A percentile compares a stretch with the other conserved stretches of the same genome.
Conservation (phyloP, 257 asterid species). For the Solanum medicagineum region DNA sequence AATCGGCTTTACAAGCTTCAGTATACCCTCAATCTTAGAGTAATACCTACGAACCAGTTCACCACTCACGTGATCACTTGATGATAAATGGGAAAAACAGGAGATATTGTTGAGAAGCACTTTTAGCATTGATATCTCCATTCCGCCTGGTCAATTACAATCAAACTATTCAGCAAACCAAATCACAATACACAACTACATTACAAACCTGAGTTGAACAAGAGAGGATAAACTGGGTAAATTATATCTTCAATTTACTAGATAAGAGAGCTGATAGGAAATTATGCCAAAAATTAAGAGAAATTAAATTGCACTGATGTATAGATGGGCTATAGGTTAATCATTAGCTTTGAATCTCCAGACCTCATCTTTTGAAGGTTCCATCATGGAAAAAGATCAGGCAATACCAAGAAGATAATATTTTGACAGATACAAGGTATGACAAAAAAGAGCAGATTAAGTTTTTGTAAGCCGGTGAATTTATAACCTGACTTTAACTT, state of each 20-base stretch:
- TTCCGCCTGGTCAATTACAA: constrained; percentile 33
- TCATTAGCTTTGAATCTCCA: background rate
- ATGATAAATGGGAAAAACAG: constrained; percentile 37
- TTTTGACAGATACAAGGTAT: background rate
- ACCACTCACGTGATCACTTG: constrained; percentile 34
- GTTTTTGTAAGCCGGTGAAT: background rate
- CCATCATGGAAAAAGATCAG: background rate
- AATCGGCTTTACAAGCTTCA: constrained; percentile 50
- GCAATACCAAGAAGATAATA: background rate
- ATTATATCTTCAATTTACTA: background rate
- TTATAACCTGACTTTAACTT: background rate
- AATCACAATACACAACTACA: background rate
- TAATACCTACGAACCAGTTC: constrained; percentile 54
- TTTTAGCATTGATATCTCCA: constrained; percentile 61
- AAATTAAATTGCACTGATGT: background rate
- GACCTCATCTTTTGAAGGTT: background rate
- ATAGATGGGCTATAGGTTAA: background rate
- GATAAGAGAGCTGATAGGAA: background rate
- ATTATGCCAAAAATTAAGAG: background rate
- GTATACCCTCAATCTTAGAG: constrained; percentile 43
- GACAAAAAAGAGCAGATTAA: background rate
- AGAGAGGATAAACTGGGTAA: background rate
- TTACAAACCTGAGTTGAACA: background rate
- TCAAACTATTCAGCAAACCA: constrained; percentile 1
- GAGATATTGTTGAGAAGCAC: constrained; percentile 57